Evolutionary conservation across 2,329 filamentous ascomycete genomes (phyloP).

Genomic region (Verticillium longisporum): DNA sequence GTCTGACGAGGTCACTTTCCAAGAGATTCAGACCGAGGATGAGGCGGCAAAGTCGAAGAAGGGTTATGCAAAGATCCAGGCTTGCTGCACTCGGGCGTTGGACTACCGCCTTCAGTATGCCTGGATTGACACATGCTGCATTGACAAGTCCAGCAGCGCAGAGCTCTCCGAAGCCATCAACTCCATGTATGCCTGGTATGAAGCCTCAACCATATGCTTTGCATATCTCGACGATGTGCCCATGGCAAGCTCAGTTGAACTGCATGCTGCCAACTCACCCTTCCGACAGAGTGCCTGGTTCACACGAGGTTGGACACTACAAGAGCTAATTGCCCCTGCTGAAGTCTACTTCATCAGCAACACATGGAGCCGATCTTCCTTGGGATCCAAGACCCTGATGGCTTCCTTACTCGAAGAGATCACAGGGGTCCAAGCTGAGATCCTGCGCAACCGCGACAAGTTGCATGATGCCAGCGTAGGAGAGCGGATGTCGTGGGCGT

Average conservation of each 20-base stretch:
- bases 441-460: background rate
- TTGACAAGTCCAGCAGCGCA: constrained; percentile 14
- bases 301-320: background rate
- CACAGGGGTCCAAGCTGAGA: background rate
- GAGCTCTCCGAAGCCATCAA: constrained; percentile 16
- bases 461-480: constrained; percentile 9
- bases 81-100: constrained; percentile 6
- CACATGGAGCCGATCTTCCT: background rate
- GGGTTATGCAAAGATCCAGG: constrained; percentile 12
- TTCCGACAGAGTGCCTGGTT: background rate
- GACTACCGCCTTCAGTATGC: constrained; percentile 8
- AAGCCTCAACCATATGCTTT: constrained; percentile 11
- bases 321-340: background rate
- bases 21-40: constrained; percentile 13
- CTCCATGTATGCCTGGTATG: constrained; percentile 14
- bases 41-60: background rate
- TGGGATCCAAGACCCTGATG: constrained; percentile 16
- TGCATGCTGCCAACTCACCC: background rate
- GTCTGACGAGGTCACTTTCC: constrained; percentile 16
- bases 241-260: background rate
- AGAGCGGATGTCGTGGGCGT: constrained; percentile 18
- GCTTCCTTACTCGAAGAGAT: background rate
- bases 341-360: background rate
- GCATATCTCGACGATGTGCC: constrained; percentile 13
- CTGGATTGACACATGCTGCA: constrained; percentile 19